Base-by-base conservation (phyloP, 352 stramenopile species). In the Pythium volutum region DNA sequence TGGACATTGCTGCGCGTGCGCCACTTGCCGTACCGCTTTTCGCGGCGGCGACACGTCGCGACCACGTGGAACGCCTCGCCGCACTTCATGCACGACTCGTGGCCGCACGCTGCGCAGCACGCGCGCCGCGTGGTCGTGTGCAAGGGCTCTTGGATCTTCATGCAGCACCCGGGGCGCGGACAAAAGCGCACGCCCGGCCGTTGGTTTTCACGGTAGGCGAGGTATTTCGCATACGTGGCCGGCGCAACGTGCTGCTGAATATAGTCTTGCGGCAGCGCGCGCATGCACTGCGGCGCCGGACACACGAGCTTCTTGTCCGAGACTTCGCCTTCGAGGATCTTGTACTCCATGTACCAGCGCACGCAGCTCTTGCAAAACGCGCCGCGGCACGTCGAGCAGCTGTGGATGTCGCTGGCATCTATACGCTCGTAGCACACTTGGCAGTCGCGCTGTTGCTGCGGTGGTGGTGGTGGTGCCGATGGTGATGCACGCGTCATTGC, bases 401-500 rank as follows among this genome's bases (percentile, higher is more conserved):
- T 70, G 41, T 89, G 76, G 4, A 66, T 51, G 31, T 84, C 70
- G 15, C 75, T 34, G 6, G 66, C 61, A 22, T 87, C 77, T 50
- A 89, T 62, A 29, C 69, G 74, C 48, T 91, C 79, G 39, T 87
- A 91, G 70, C 82, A 91, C 61, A 91, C 88, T 69, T 88, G 76
- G 58, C 82, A 91, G 47, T 88, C 77, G 39, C 63, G 70, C 27
- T 64, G 33, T 26, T 34, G 31, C 41, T 34, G 20, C 16, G 38
- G n/a, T n/a, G n/a, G n/a, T n/a, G n/a, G n/a, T n/a, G n/a, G n/a
- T n/a, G n/a, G n/a, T n/a, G n/a, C n/a, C n/a, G n/a, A n/a, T n/a
- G n/a, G n/a, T n/a, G n/a, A n/a, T n/a, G n/a, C n/a, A n/a, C n/a
- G 31, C n/a, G 36, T 27, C 16, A 53, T 16, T 2, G 15, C 55